Evolutionary conservation across 2,329 filamentous ascomycete genomes (phyloP).

Genomic region (Aspergillus latus): DNA sequence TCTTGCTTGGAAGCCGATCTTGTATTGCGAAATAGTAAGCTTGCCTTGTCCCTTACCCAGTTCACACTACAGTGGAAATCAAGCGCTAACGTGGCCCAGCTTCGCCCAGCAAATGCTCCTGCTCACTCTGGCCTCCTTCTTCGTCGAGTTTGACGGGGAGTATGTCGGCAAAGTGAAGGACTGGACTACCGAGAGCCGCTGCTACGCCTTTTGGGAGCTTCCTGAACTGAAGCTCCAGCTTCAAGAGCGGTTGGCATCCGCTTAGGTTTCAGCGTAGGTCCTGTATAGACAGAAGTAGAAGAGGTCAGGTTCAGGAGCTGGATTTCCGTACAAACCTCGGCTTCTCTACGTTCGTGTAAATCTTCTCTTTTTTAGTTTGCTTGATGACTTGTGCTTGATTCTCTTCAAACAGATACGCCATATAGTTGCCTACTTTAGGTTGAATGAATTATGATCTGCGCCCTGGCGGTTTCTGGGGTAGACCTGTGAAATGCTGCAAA

Average conservation of each 20-base stretch:
- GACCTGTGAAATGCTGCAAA: background rate
- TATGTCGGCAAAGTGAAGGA: slow-evolving; percentile 25
- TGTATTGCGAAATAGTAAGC: slow-evolving; percentile 27
- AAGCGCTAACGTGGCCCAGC: background rate
- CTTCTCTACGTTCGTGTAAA: too few species aligned
- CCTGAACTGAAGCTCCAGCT: slow-evolving; percentile 25
- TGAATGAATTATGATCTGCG: background rate
- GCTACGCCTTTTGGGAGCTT: slow-evolving; percentile 30
- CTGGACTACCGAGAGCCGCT: slow-evolving; percentile 26
- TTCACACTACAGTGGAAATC: too few species aligned
- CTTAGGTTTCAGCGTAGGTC: too few species aligned
- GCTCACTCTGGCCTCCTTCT: slow-evolving; percentile 26
- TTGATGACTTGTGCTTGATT: too few species aligned
- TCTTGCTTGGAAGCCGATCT: slow-evolving; percentile 27
- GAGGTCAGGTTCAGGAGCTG: too few species aligned
- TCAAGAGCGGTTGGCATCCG: background rate
- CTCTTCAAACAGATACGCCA: background rate
- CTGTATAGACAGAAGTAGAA: too few species aligned
- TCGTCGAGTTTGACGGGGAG: slow-evolving; percentile 26
- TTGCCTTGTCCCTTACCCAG: too few species aligned
- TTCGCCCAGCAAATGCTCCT: slow-evolving; percentile 30
- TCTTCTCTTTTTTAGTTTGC: too few species aligned
- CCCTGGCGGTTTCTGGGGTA: background rate
- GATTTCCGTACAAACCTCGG: too few species aligned
- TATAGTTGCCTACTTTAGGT: background rate